Evolutionary conservation across 352 stramenopile genomes (phyloP).

Genomic region (Chrysophaeum taylorii): DNA sequence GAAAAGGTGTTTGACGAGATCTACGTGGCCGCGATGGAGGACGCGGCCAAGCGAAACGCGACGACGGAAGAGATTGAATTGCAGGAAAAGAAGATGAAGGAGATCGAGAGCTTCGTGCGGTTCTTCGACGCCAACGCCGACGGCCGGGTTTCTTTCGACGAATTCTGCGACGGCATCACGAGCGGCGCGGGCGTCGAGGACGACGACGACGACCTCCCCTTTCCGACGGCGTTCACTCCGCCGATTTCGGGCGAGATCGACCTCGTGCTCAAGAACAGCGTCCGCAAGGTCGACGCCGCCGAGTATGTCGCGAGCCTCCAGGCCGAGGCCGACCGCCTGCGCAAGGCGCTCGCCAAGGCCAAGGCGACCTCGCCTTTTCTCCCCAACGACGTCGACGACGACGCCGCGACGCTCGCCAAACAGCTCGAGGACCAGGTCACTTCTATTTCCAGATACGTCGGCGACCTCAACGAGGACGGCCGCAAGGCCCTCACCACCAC

Average conservation of each 20-base stretch:
- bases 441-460: neutral
- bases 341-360: conserved; percentile 37
- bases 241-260: conserved; percentile 12
- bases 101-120: conserved; percentile 49
- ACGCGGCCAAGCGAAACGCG: neutral
- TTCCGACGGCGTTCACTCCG: neutral
- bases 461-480: neutral
- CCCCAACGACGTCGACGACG: neutral
- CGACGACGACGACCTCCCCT: neutral
- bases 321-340: conserved; percentile 45
- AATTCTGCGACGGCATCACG: conserved; percentile 53
- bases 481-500: neutral
- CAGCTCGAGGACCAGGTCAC: neutral
- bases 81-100: conserved; percentile 8
- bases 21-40: conserved; percentile 32
- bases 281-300: conserved; percentile 51
- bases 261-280: conserved; percentile 42
- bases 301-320: conserved; percentile 56
- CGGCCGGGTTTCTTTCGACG: conserved; percentile 50
- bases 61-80: neutral
- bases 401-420: neutral
- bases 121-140: conserved; percentile 62
- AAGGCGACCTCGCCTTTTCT: too few relatives aligned
- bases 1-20: conserved; percentile 45
- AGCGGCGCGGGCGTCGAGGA: conserved; percentile 31